A percentile compares a stretch with the other conserved stretches of the same genome.
These are phyloP conservation scores for Calocera viscosa DNA, from an alignment of 768 basidiomycete species.

Conservation along the genomic window DNA sequence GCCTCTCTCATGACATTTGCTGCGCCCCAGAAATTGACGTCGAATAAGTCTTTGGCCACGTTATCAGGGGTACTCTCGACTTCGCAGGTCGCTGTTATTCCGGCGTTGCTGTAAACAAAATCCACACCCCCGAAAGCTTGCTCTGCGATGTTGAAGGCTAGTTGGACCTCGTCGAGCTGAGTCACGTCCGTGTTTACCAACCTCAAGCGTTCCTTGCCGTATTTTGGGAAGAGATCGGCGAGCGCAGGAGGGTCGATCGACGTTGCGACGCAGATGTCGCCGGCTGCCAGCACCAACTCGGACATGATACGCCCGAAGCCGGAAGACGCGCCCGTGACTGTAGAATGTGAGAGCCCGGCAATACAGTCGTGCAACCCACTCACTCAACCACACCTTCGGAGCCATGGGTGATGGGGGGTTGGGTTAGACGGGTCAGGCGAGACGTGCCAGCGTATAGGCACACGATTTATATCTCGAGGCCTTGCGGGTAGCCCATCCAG, in stretches of 20 bases:
- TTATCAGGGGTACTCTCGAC: slow-evolving; percentile 31
- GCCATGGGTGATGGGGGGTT: neutral
- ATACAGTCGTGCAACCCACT: neutral
- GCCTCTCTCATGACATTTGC: slow-evolving; percentile 25
- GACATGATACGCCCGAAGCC: slow-evolving; percentile 31
- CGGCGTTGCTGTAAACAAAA: slow-evolving; percentile 38
- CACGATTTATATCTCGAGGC: too few relatives aligned
- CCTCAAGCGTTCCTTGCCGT: slow-evolving; percentile 27
- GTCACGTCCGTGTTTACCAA: slow-evolving; percentile 33
- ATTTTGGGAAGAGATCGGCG: slow-evolving; percentile 22
- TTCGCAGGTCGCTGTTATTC: slow-evolving; percentile 25
- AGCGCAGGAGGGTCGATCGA: slow-evolving; percentile 31
- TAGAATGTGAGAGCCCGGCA: neutral
- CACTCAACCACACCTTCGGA: neutral
- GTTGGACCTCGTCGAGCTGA: slow-evolving; percentile 23
- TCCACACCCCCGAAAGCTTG: slow-evolving; percentile 34
- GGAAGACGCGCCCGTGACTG: slow-evolving; percentile 34
- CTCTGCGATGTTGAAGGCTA: slow-evolving; percentile 28
- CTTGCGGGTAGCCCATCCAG: too few relatives aligned
- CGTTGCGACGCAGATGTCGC: slow-evolving; percentile 35
- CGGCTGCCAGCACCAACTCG: slow-evolving; percentile 28
- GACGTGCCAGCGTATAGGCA: too few relatives aligned
- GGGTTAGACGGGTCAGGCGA: too few relatives aligned
- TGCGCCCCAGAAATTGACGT: slow-evolving; percentile 32
- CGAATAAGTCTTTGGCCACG: slow-evolving; percentile 30